Base-by-base conservation (phyloP, 2,329 filamentous ascomycete genomes). In the Zopfia rhizophila region DNA sequence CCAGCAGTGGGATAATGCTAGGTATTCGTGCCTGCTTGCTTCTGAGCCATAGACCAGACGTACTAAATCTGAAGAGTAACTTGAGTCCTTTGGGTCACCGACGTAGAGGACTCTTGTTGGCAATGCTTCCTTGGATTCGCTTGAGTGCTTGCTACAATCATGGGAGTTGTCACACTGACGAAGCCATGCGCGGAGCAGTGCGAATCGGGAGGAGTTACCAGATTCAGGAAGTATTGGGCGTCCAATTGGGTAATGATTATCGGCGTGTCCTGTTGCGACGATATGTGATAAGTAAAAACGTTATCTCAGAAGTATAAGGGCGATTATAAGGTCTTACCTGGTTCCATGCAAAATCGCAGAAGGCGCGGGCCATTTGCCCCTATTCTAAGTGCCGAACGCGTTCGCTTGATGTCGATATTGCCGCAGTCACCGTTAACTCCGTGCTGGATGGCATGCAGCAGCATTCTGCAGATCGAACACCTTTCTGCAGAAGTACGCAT, bases 121-220 rank as follows among this genome's bases (percentile, higher is more conserved):
- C 13, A 50, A 32, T 39, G 19, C 23, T 23, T 13, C 12, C 11
- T 45, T 6, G 22, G 30, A 21, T 37, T n/a, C 21, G 17, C 4
- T 17, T 10, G 22, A 10, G 12, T 37, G 38, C 17, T 27, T 35
- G 16, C 12, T 37, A 22, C 35, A 38, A 14, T 35, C n/a, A 8
- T 51, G 43, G 19, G 12, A 22, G 10, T 39, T n/a, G 21, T 51
- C 38, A 17, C 43, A 51, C 18, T 19, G 24, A 29, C 23, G 32
- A 31, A 51, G 48, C 43, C 48, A 51, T 36, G 31, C n/a, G 2
- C 31, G 37, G 19, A 45, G 23, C 30, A 51, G 21, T 29, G 3
- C 31, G 18, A 45, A 21, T 10, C 21, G 42, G 17, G 36, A 13
- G 14, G 22, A 16, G 22, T n/a, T 37, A 17, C 13, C 36, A 24